phyloP scores from a whole-genome alignment of 371 early-diverging fungal species.

The Rhizopus delemar region DNA sequence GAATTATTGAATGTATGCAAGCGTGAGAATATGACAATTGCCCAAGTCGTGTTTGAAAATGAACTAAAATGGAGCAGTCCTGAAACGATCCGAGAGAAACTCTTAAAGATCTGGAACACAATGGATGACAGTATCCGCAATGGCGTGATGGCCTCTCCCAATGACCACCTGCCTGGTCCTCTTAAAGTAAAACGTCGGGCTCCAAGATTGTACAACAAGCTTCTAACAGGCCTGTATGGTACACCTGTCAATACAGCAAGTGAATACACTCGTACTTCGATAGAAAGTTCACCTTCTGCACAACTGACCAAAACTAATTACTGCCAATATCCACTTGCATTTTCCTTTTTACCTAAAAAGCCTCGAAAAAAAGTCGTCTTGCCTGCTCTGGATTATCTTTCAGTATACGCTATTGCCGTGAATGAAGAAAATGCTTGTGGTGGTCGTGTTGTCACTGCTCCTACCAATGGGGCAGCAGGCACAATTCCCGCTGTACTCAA shows the following conservation, averaged over 20 bases:
- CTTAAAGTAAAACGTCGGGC: constrained; percentile 86
- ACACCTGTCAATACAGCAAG: constrained; percentile 26
- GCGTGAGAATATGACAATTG: constrained; percentile 85
- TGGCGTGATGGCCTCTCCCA: constrained; percentile 54
- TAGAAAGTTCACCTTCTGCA: not conserved
- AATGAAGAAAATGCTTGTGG: constrained; percentile 98
- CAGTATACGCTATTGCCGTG: constrained; percentile 94
- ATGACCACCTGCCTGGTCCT: constrained; percentile 75
- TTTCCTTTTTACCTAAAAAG: constrained; percentile 44
- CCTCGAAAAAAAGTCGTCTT: constrained; percentile 49
- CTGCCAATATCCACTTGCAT: constrained; percentile 35
- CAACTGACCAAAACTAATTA: constrained; percentile 15
- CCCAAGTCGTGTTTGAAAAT: constrained; percentile 92
- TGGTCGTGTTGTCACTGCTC: constrained; percentile 91
- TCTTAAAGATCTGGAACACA: constrained; percentile 86
- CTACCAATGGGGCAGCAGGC: constrained; percentile 93
- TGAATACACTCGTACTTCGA: constrained; percentile 29
- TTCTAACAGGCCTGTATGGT: constrained; percentile 78
- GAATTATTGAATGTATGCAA: constrained; percentile 83
- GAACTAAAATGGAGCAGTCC: constrained; percentile 88
- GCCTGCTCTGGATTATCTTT: constrained; percentile 87
- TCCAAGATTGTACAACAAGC: constrained; percentile 81
- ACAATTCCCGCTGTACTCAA: constrained; percentile 92
- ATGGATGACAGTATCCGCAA: constrained; percentile 93
- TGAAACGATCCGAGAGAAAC: constrained; percentile 72